A percentile compares a stretch with the other conserved stretches of the same genome.
Evolutionary conservation across 176 grass and related monocot species (phyloP).

Genomic region (Poa annua): DNA sequence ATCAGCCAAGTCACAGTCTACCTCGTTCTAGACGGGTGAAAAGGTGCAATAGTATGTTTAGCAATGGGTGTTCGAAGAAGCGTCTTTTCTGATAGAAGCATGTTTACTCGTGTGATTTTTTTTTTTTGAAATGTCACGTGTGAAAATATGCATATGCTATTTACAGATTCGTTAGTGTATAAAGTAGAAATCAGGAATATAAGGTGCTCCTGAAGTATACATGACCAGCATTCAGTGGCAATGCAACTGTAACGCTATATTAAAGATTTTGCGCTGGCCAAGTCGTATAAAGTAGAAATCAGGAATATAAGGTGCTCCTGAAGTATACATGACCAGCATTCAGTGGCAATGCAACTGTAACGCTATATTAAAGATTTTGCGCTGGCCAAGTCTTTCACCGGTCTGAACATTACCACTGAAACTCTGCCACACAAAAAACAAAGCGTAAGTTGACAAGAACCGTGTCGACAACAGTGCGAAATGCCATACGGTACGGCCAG

Average conservation of each 20-base stretch:
- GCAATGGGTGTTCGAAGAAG: no score
- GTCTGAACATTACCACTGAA: slow-evolving; percentile 28
- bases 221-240: background rate
- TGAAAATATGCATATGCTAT: no score
- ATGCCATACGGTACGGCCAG: slow-evolving; percentile 41
- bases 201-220: background rate
- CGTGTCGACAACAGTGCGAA: background rate
- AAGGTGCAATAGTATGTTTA: no score
- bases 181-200: background rate
- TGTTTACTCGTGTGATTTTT: background rate
- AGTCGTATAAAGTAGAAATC: background rate
- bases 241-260: background rate
- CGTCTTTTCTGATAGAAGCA: no score
- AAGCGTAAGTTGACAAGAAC: background rate
- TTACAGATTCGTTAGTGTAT: background rate
- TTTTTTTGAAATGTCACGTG: background rate
- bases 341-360: background rate
- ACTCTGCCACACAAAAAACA: background rate
- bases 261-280: no score
- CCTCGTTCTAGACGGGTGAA: no score
- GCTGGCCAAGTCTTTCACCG: background rate
- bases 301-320: background rate
- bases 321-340: no score
- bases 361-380: background rate
- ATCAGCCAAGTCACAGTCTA: no score